Evolutionary conservation across 1,284 basidiomycete species (phyloP), one percentile per base, ranked within the genome.

Genomic region (Coniophora puteana): DNA sequence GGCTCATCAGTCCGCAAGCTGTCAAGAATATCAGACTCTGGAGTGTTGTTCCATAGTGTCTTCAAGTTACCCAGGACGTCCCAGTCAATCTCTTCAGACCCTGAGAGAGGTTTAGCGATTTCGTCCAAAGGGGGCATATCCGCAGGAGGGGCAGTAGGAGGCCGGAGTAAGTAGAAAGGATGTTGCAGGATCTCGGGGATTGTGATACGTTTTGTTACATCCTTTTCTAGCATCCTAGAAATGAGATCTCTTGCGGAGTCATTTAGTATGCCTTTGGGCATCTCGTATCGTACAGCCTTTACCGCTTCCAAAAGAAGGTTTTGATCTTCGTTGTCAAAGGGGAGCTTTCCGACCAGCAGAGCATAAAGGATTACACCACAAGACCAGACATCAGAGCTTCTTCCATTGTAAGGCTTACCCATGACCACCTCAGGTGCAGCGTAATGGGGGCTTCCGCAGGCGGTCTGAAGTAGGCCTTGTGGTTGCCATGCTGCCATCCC

Each of bases 401-500:
- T 79, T 18, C 95, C 96, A 54, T 94, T 82, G 65, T 99, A 99
- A 20, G 85, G 81, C 44, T 79, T 72, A 14, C 92, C 92, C 63
- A 75, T 75, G 58, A 89, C 83, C 46, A 99, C 89, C 68, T 99
- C 95, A 2, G 95, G 96, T n/a, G 89, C 88, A 28, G 94, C 94
- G 52, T 99, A 99, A 63, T 99, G 95, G 30, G 95, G 95, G 51
- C 87, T 91, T 23, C 96, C 96, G 54, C 96, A 99, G 28, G 87
- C 87, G 1, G 95, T 99, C 59, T 85, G 81, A 40, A 98, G 76
- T 65, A 96, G 63, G 17, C 75, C 74, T 28, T 69, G 71, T 17
- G 78, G 76, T 52, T 90, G 88, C 82, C 92, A 93, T n/a, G 89
- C 88, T 2, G 96, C 96, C 91, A 99, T 95, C 14, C 96, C 95